Base-by-base conservation (phyloP, 331 rosid genomes). In the Spiraea crenata region DNA sequence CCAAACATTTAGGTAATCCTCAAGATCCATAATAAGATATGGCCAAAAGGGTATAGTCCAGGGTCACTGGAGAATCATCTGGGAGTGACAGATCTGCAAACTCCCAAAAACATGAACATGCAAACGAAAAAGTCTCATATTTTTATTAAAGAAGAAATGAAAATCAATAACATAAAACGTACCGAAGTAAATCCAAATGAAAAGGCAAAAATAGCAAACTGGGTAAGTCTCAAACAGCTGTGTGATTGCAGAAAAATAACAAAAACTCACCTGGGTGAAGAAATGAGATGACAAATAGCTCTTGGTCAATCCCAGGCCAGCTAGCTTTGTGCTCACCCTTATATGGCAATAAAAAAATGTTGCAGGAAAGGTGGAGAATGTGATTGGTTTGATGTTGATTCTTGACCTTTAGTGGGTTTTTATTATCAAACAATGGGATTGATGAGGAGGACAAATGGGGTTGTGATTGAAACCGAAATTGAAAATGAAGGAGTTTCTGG, bases 291-390 rank as follows among this genome's bases (percentile, higher is more conserved):
- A 39, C 25, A 59, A 7, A 3, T 13, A 7, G 39, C 66, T 20
- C 45, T 37, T 16, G 60, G 72, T 39, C 37, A 51, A 69, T 63
- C 55, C 5, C 16, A 16, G 65, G 54, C 5, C 16, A 16, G 65
- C 42, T 40, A 40, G 34, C 66, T 40, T 40, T 8, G 34, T n/a
- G 50, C 51, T 40, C 16, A 4, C 39, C 37, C 73, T 51, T 51
- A 9, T 42, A 56, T 9, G 74, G 47, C 15, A 57, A 42, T 44
- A 31, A 70, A 10, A 10, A 34, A 70, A 81, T 78, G 72, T 66
- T 70, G 5, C 39, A 69, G 16, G 69, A 65, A 9, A 9, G 69
- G 31, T 41, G 46, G 69, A 67, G 47, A 61, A 20, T 4, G 51
- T 13, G 10, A 9, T 40, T 39, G 46, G 65, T 58, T 45, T 44